These are phyloP conservation scores for Chrysosporium queenslandicum DNA, from an alignment of 2,329 filamentous ascomycete species.

Conservation along the genomic window DNA sequence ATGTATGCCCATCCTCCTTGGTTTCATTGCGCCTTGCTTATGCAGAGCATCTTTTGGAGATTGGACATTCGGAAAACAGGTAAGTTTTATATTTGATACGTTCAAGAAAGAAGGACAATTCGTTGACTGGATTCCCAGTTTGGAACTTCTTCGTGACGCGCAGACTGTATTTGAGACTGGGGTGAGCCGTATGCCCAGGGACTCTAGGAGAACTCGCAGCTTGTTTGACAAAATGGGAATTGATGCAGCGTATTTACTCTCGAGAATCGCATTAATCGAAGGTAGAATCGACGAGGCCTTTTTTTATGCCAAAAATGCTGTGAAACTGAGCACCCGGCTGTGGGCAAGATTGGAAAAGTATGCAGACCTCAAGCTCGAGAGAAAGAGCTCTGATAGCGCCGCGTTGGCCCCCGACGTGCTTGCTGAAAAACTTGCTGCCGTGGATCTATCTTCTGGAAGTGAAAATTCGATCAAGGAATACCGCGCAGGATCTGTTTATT, in stretches of 20 bases:
- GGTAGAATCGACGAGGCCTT: conserved; percentile 39
- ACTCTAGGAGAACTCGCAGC: conserved; percentile 33
- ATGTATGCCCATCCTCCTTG: conserved; percentile 37
- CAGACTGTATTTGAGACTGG: conserved; percentile 27
- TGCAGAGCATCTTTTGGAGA: conserved; percentile 62
- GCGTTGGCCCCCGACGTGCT: conserved; percentile 30
- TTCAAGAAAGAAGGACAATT: conserved; percentile 27
- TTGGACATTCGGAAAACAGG: conserved; percentile 56
- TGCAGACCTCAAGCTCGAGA: conserved; percentile 29
- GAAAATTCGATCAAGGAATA: conserved; percentile 27
- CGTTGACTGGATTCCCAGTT: conserved; percentile 35
- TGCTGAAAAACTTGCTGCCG: conserved; percentile 31
- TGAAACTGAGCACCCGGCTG: conserved; percentile 42
- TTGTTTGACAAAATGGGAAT: conserved; percentile 46
- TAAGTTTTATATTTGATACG: conserved; percentile 31
- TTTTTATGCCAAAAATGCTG: conserved; percentile 40
- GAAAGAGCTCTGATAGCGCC: conserved; percentile 17
- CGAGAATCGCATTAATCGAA: conserved; percentile 52
- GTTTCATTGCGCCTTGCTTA: conserved; percentile 58
- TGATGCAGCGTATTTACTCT: conserved; percentile 55
- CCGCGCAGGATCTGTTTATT: conserved; percentile 58
- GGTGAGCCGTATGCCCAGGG: conserved; percentile 24
- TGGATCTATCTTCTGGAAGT: conserved; percentile 29
- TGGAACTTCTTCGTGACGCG: conserved; percentile 26
- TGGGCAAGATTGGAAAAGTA: conserved; percentile 44